Evolutionary conservation across 768 basidiomycete species (phyloP), one percentile per base, ranked within the genome.

Genomic region (Hypholoma sublateritium): DNA sequence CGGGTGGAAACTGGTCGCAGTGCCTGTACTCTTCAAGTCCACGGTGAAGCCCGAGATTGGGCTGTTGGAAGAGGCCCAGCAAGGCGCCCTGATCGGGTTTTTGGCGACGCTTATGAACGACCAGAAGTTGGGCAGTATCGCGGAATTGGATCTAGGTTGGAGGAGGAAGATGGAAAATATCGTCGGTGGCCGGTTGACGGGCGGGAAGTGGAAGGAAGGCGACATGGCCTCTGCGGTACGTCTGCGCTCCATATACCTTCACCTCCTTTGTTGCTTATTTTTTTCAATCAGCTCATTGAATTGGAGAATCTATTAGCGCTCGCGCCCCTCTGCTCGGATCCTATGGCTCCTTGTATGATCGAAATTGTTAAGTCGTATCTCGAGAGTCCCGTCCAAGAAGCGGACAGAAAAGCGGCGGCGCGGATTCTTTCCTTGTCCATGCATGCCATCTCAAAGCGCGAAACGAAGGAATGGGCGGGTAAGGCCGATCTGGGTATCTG

Each of bases 1-100:
- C 17, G 91, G 89, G 2, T 93, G 89, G 89, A 89, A 85, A 66
- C 73, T 83, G 32, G 68, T 91, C 9, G 88, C 81, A 13, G 66
- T 87, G 2, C 87, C 89, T 1, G 69, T 77, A 12, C 65, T 91
- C n/a, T 62, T 84, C 13, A 83, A 81, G 61, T 72, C 74, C 28
- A 81, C 80, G 5, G 49, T 69, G 9, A 68, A 65, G 1, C 70
- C 75, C 3, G 75, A 74, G 46, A 64, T 63, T 4, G 57, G 63
- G 4, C 39, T 86, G 19, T 63, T 85, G 13, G 73, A 82, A 21
- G 58, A 82, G 24, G 57, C 62, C 5, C 74, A 83, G n/a, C 75
- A 80, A 4, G 64, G 64, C 37, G 59, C 65, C 42, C 70, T 81
- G 0, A 57, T 87, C 11, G 75, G 74, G 17, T 73, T 89, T 55